Conservation (phyloP, 345 rosid species). For the Limnanthes douglasii region DNA sequence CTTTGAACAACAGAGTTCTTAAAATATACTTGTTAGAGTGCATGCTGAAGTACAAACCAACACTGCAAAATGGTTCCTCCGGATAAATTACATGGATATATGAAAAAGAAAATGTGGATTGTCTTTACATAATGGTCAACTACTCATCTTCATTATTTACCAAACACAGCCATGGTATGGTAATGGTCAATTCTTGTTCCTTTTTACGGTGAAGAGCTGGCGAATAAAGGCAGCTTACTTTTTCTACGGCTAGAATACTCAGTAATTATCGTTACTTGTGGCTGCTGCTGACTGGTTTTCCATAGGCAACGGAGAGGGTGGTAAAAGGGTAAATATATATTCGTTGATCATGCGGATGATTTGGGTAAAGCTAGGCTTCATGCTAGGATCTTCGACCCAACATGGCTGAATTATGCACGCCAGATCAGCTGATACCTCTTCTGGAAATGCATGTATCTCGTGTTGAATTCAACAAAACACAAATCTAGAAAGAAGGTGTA, state of each 20-base stretch:
- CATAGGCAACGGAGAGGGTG: slow-evolving; percentile 55
- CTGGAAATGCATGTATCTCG: slow-evolving; percentile 63
- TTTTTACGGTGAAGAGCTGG: slow-evolving; percentile 76
- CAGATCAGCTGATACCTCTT: slow-evolving; percentile 59
- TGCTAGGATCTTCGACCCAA: slow-evolving; percentile 94
- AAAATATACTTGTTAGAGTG: too few relatives aligned
- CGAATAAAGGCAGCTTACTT: slow-evolving; percentile 75
- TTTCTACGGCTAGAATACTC: slow-evolving; percentile 54
- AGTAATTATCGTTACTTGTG: slow-evolving; percentile 30
- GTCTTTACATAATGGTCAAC: too few relatives aligned
- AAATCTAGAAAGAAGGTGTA: too few relatives aligned
- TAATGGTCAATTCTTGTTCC: slow-evolving; percentile 42
- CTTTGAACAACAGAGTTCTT: too few relatives aligned
- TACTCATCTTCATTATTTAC: too few relatives aligned
- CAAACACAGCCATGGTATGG: too few relatives aligned
- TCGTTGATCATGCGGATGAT: slow-evolving; percentile 83
- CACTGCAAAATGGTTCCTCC: too few relatives aligned
- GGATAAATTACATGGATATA: too few relatives aligned
- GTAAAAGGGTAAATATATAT: slow-evolving; percentile 54
- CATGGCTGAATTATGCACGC: slow-evolving; percentile 86
- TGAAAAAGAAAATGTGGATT: too few relatives aligned
- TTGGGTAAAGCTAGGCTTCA: slow-evolving; percentile 95
- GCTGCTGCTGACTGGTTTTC: slow-evolving; percentile 26
- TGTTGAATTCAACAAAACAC: too few relatives aligned
- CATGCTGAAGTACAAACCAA: too few relatives aligned